Conservation (phyloP, 176 grass and related monocot genomes). For the Cocos nucifera region DNA sequence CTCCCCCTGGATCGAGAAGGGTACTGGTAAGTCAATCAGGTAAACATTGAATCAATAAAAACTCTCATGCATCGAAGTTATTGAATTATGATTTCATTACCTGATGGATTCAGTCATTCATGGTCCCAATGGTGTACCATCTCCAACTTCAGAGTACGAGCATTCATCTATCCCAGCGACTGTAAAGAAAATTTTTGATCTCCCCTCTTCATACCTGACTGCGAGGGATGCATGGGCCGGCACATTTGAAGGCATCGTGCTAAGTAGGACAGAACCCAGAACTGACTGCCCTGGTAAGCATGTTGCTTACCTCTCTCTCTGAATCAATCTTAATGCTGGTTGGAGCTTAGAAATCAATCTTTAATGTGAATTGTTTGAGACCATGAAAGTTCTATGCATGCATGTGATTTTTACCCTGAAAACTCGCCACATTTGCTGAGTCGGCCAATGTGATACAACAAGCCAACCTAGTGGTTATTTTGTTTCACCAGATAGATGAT, state of each 20-base stretch:
- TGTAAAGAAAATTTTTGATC: conserved; percentile 66
- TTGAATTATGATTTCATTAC: background rate
- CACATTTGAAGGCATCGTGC: conserved; percentile 69
- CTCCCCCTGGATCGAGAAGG: conserved; percentile 75
- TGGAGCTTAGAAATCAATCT: no score
- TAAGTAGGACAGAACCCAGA: conserved; percentile 42
- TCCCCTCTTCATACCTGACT: conserved; percentile 56
- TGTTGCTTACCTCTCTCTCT: background rate
- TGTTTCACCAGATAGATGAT: no score
- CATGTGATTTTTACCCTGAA: no score
- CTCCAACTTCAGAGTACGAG: conserved; percentile 73
- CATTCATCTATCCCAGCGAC: conserved; percentile 93
- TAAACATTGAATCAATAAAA: background rate
- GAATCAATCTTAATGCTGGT: no score
- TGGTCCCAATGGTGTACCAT: conserved; percentile 50
- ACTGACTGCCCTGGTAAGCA: conserved; percentile 78
- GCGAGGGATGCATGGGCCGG: conserved; percentile 86
- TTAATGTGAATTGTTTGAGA: no score
- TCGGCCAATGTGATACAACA: no score
- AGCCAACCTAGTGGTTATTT: no score
- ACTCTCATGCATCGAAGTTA: background rate
- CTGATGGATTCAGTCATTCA: conserved; percentile 45
- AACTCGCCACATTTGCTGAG: no score
- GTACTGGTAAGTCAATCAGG: conserved; percentile 36
- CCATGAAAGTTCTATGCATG: no score